Conservation (phyloP, 805 yeast genomes). For the Pichia scutulata region DNA sequence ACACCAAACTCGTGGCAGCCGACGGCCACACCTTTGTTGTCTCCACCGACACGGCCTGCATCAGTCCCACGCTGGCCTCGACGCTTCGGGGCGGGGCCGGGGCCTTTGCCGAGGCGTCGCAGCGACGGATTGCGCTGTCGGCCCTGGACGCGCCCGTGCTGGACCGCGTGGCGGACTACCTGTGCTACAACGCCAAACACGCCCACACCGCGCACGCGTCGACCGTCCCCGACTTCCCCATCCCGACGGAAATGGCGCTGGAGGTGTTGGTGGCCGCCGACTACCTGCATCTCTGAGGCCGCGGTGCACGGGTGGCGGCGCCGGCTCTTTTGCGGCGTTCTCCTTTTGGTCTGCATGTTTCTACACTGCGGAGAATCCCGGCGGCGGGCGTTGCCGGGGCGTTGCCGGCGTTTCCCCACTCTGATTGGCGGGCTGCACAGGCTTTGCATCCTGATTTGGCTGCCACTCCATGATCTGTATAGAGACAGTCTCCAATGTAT, state of each 20-base stretch:
- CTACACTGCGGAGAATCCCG: neutral
- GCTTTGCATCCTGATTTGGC: too few relatives aligned
- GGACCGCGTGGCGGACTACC: slow-evolving; percentile 76
- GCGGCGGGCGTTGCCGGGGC: neutral
- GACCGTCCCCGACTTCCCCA: slow-evolving; percentile 74
- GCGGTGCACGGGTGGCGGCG: neutral
- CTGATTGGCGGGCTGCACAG: too few relatives aligned
- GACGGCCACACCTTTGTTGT: slow-evolving; percentile 44
- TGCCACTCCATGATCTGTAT: too few relatives aligned
- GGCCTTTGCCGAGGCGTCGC: slow-evolving; percentile 53
- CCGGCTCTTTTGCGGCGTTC: too few relatives aligned
- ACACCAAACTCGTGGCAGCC: neutral
- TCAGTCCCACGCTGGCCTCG: slow-evolving; percentile 55
- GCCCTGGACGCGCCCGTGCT: slow-evolving; percentile 68
- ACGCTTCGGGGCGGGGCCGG: slow-evolving; percentile 40
- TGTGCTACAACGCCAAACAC: slow-evolving; percentile 68
- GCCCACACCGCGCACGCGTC: slow-evolving; percentile 17
- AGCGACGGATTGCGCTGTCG: slow-evolving; percentile 43
- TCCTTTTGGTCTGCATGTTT: too few relatives aligned
- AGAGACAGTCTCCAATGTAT: too few relatives aligned
- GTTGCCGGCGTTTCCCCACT: too few relatives aligned
- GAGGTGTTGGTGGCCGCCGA: slow-evolving; percentile 92
- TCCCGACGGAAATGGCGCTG: slow-evolving; percentile 90
- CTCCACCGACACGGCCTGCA: slow-evolving; percentile 65
- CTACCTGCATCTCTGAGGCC: slow-evolving; percentile 54